Base-by-base conservation (phyloP, 257 asterid genomes). In the Solanum pennellii region DNA sequence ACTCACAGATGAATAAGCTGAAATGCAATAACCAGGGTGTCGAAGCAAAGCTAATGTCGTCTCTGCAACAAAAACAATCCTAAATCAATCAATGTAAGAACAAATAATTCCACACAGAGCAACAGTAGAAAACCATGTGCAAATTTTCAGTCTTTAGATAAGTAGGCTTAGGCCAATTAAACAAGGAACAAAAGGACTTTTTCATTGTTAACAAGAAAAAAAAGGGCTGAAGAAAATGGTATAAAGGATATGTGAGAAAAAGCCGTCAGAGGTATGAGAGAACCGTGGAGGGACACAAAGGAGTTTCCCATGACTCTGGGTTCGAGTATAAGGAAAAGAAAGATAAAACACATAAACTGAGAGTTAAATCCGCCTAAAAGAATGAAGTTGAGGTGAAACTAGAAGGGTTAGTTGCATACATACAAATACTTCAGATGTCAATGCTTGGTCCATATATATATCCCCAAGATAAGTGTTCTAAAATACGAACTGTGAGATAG, bases 21-120 rank as follows among this genome's bases (percentile, higher is more conserved):
- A 97, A 86, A 97, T 97, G 96, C 98, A 97, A 93, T 92, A 95
- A 91, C 94, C 98, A 82, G 98, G 99, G 94, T 97, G 98, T 72
- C 99, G 94, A 89, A 97, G 98, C 94, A 97, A 92, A 86, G 98
- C 96, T 88, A 97, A 92, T 76, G 93, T 93, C 3, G 99, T 97
- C 94, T 97, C 99, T 97, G 99, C 94, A 94, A 88, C 83, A 88
- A 90, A 12, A 45, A 49, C 47, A 73, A 72, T 75, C 23, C 47
- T 23, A 86, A 71, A 83, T 60, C 25, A 88, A 82, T 37, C 65
- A 20, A 10, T 77, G 37, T n/a, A 83, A 80, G 71, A 9, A 15
- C 0, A 72, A 80, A 52, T 18, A 79, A 16, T 10, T 29, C 42
- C 85, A 49, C 44, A 11, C 18, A 20, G 29, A 52, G 14, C 69